Evolutionary conservation across 2,329 filamentous ascomycete genomes (phyloP), one percentile per base, ranked within the genome.

Genomic region (Iodosphaeria phyllophila): DNA sequence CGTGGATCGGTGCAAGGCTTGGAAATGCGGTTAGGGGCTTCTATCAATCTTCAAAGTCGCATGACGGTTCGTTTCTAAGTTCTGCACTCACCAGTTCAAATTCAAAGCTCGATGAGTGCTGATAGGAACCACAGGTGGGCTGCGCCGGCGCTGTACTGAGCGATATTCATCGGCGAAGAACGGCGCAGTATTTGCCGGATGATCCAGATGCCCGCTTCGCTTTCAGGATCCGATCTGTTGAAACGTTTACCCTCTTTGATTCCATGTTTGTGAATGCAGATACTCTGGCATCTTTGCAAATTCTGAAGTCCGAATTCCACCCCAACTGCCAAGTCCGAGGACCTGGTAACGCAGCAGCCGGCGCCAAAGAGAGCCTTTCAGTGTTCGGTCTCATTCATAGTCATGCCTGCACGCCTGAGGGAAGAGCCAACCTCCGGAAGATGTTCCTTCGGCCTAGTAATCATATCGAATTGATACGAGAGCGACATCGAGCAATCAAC

Each of bases 61-160:
- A 44, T 77, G 8, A 79, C 82, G 3, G 74, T 78, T 43, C 35
- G 52, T 41, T n/a, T n/a, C n/a, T n/a, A n/a, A n/a, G n/a, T n/a
- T n/a, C n/a, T n/a, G n/a, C n/a, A n/a, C n/a, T n/a, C n/a, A n/a
- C n/a, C n/a, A n/a, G n/a, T n/a, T n/a, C n/a, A n/a, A n/a, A n/a
- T n/a, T n/a, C n/a, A n/a, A n/a, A n/a, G n/a, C n/a, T n/a, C n/a
- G n/a, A n/a, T n/a, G n/a, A n/a, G n/a, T n/a, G n/a, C n/a, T 28
- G 36, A 41, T 28, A 44, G 23, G 5, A 13, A 11, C 13, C 4
- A 23, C 20, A 72, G 54, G 56, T 92, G 23, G 78, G 80, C 3
- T 95, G 89, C 48, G 77, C 75, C 14, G 82, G 84, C n/a, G 84
- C 84, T 14, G 52, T 95, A 3, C 51, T 95, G n/a, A 63, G 65